Conservation (phyloP, 352 stramenopile species). For the Globisporangium paroecandrum region DNA sequence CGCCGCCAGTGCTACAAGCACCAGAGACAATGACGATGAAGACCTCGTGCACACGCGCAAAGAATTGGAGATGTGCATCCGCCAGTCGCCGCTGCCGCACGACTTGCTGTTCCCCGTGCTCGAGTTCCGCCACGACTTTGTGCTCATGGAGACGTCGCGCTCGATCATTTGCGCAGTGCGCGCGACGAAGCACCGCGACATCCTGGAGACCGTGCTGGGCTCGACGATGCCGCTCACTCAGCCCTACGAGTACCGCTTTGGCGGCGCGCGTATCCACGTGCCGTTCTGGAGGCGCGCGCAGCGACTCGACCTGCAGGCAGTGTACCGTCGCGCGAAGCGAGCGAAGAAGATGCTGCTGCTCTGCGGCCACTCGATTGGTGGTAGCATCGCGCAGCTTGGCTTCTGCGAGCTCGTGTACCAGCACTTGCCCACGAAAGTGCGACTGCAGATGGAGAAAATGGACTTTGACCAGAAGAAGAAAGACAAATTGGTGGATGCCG, state of each 20-base stretch:
- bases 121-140: conserved; percentile 45
- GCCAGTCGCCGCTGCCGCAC: conserved; percentile 66
- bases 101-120: conserved; percentile 53
- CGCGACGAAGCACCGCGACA: conserved; percentile 51
- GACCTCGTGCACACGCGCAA: conserved; percentile 16
- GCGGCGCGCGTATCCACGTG: conserved; percentile 66
- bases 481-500: conserved; percentile 12
- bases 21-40: conserved; percentile 12
- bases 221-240: conserved; percentile 59
- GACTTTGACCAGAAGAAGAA: conserved; percentile 55
- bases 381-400: conserved; percentile 77
- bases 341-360: conserved; percentile 65
- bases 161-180: conserved; percentile 67
- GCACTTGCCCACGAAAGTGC: conserved; percentile 43
- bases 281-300: conserved; percentile 75
- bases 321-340: conserved; percentile 43
- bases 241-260: conserved; percentile 70
- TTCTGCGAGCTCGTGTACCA: conserved; percentile 77
- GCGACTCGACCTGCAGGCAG: conserved; percentile 47
- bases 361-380: conserved; percentile 80
- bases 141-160: conserved; percentile 58
- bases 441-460: conserved; percentile 52
- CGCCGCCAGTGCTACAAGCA: conserved; percentile 19
- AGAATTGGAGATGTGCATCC: conserved; percentile 55
- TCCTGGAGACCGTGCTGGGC: conserved; percentile 68